A percentile compares a stretch with the other conserved stretches of the same genome.
Evolutionary conservation across 345 rosid genomes (phyloP).

Genomic region (Geranium rotundifolium): DNA sequence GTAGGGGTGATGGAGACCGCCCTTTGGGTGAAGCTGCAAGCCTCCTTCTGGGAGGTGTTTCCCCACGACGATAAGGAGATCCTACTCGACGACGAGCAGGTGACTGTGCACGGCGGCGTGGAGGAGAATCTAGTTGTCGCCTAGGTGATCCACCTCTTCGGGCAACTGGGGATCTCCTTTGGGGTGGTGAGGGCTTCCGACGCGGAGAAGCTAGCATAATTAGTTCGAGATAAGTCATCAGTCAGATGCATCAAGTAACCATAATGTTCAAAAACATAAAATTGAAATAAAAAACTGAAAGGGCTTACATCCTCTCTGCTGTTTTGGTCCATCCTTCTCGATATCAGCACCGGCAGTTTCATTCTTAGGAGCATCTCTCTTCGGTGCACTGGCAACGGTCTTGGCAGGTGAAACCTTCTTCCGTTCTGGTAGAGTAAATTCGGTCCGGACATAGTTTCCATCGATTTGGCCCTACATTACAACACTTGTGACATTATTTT

Average conservation of each 20-base stretch:
- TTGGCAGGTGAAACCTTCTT: conserved; percentile 63
- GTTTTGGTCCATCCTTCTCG: conserved; percentile 64
- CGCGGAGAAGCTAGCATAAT: conserved; percentile 54
- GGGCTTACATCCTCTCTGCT: conserved; percentile 50
- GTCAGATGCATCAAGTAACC: neutral
- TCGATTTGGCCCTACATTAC: conserved; percentile 81
- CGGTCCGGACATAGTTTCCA: conserved; percentile 74
- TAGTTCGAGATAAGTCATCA: neutral
- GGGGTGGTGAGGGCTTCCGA: conserved; percentile 70
- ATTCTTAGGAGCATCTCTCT: conserved; percentile 49
- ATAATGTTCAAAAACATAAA: conserved; percentile 2
- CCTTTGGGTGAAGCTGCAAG: conserved; percentile 67
- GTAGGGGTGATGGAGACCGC: conserved; percentile 67
- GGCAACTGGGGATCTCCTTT: conserved; percentile 64
- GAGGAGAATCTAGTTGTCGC: conserved; percentile 63
- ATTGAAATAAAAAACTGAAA: neutral
- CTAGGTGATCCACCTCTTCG: conserved; percentile 84
- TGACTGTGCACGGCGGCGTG: conserved; percentile 55
- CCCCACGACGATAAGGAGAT: conserved; percentile 70
- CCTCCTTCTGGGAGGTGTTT: conserved; percentile 60
- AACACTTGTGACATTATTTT: conserved; percentile 11
- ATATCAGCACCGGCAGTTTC: conserved; percentile 42
- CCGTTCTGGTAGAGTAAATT: conserved; percentile 58
- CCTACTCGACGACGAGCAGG: conserved; percentile 62
- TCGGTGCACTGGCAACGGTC: conserved; percentile 44